A percentile compares a stretch with the other conserved stretches of the same genome.
Evolutionary conservation across 1,284 basidiomycete genomes (phyloP).

Genomic region (Pseudozyma hubeiensis): DNA sequence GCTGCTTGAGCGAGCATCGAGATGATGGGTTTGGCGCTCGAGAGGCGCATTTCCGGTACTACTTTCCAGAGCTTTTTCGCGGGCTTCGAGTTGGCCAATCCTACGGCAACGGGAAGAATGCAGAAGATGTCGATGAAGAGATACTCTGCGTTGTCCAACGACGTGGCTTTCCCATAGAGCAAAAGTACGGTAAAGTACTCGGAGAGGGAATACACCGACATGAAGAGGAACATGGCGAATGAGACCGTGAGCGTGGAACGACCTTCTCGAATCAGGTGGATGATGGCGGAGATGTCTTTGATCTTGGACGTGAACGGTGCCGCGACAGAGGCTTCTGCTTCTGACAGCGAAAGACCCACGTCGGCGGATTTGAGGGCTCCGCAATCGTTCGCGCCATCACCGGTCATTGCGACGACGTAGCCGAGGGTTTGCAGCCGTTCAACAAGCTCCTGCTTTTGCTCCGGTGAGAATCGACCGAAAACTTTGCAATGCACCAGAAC

Average conservation of each 20-base stretch:
- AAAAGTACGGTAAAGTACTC: slow-evolving; percentile 57
- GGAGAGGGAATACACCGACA: slow-evolving; percentile 44
- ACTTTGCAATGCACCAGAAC: slow-evolving; percentile 42
- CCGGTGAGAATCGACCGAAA: slow-evolving; percentile 53
- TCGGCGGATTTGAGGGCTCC: slow-evolving; percentile 55
- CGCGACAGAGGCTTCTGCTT: slow-evolving; percentile 54
- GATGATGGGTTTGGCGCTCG: slow-evolving; percentile 31
- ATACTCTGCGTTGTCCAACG: slow-evolving; percentile 55
- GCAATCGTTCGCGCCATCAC: slow-evolving; percentile 57
- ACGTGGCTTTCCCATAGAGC: slow-evolving; percentile 50
- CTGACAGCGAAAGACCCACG: slow-evolving; percentile 48
- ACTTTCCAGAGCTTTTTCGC: slow-evolving; percentile 25
- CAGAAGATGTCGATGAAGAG: slow-evolving; percentile 54
- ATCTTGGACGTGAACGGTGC: slow-evolving; percentile 46
- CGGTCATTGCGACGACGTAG: slow-evolving; percentile 40
- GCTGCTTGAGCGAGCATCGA: slow-evolving; percentile 50
- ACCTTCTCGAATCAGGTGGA: slow-evolving; percentile 46
- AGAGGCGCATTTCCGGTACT: slow-evolving; percentile 37
- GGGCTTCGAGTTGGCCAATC: slow-evolving; percentile 39
- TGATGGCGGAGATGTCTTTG: slow-evolving; percentile 42
- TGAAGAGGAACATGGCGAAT: slow-evolving; percentile 46
- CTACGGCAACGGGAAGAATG: slow-evolving; percentile 48
- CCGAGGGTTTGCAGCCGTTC: slow-evolving; percentile 45
- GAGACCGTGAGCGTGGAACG: slow-evolving; percentile 33
- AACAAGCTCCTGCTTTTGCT: slow-evolving; percentile 56